Base-by-base conservation (phyloP, 352 stramenopile genomes). In the Phytophthora palmivora region DNA sequence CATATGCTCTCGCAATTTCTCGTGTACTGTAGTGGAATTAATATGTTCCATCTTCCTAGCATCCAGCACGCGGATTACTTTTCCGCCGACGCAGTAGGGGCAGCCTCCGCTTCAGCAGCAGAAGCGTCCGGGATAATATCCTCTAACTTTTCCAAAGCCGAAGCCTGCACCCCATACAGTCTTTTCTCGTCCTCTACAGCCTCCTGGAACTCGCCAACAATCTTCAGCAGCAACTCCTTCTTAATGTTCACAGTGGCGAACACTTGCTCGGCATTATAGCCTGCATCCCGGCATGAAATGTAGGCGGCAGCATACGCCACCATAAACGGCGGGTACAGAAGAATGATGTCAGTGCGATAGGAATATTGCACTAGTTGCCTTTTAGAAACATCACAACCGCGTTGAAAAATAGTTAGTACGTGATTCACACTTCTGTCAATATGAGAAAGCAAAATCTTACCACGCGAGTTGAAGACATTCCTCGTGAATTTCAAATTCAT, bases 341-440 rank as follows among this genome's bases (percentile, higher is more conserved):
- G 65, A 39, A 96, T 93, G 60, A 96, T 91, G 55, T 94, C 82
- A 1, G 87, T 94, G 41, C 87, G 87, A 28, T 94, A 96, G n/a
- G 88, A 89, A 60, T 93, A 96, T 45, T 95, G 83, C 33, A 91
- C 79, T 38, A 96, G 48, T 81, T 96, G 84, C 88, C 87, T 96
- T 19, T 30, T 4, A 37, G n/a, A 48, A 42, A 16, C 34, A 57
- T 1, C 7, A 49, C 14, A 9, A 43, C 15, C 10, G 7, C 15
- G 34, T 52, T 6, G 2, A 38, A n/a, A n/a, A 36, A 6, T 4
- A 14, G 36, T 19, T 43, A 32, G 39, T 30, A 42, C 10, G n/a
- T n/a, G n/a, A n/a, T n/a, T n/a, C n/a, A n/a, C n/a, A n/a, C n/a
- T n/a, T n/a, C n/a, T n/a, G n/a, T 19, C 51, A 34, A 7, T 34